phyloP scores from a whole-genome alignment of 805 yeast species.

The Myxozyma lipomycoides region DNA sequence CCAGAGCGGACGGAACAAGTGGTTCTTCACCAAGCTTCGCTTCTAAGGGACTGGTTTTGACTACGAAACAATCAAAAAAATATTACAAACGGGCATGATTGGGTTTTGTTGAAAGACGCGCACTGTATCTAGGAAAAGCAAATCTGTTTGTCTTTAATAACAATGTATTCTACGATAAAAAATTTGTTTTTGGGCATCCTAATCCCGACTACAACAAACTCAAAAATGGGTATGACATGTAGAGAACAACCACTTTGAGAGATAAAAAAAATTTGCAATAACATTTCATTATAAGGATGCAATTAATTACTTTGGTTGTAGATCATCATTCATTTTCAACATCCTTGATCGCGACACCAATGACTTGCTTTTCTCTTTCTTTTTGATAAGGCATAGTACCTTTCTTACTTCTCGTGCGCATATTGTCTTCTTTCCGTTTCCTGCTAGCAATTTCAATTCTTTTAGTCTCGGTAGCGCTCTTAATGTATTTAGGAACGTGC shows the following conservation, averaged over 20 bases:
- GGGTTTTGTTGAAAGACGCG: conserved; percentile 3
- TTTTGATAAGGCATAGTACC: conserved; percentile 41
- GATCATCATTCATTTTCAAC: conserved; percentile 33
- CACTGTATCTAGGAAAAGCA: conserved; percentile 2
- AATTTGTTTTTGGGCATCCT: no score
- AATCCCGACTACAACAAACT: no score
- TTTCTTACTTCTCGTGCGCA: conserved; percentile 67
- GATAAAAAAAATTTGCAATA: no score
- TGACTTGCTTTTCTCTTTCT: conserved; percentile 85
- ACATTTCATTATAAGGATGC: no score
- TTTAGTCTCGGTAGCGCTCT: conserved; percentile 87
- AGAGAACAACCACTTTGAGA: no score
- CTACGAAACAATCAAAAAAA: background rate
- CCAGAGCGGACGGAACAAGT: conserved; percentile 98
- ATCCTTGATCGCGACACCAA: conserved; percentile 59
- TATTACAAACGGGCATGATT: background rate
- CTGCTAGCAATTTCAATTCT: conserved; percentile 64
- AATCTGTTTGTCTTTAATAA: background rate
- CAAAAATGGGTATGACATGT: no score
- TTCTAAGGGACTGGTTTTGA: conserved; percentile 49
- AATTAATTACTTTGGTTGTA: no score
- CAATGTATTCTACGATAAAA: background rate
- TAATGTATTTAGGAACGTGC: conserved; percentile 81
- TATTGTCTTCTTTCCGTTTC: conserved; percentile 78
- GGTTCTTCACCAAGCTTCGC: conserved; percentile 98